These are phyloP conservation scores for Paecilomyces variotii DNA, from an alignment of 2,329 filamentous ascomycete genomes.

Conservation along the genomic window DNA sequence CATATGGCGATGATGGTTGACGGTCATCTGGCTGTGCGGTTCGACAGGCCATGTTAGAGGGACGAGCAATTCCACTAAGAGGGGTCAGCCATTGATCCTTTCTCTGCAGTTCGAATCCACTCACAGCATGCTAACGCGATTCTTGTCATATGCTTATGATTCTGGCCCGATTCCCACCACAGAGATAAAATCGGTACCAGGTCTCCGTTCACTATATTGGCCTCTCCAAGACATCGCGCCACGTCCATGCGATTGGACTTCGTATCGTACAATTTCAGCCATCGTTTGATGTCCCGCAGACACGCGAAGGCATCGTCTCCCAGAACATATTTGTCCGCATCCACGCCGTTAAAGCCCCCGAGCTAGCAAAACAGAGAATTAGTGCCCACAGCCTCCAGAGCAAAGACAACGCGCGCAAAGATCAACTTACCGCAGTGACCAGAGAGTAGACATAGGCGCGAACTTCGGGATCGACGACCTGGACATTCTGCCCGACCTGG, in stretches of 20 bases:
- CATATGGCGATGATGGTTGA: slow-evolving; percentile 87
- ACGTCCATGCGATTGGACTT: slow-evolving; percentile 92
- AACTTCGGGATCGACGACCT: slow-evolving; percentile 79
- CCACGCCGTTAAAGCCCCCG: slow-evolving; percentile 70
- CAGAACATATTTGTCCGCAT: slow-evolving; percentile 75
- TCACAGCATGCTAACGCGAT: slow-evolving; percentile 69
- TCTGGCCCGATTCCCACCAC: slow-evolving; percentile 66
- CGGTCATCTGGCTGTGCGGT: slow-evolving; percentile 70
- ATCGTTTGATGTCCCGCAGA: slow-evolving; percentile 86
- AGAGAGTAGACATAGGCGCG: slow-evolving; percentile 89
- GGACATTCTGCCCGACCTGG: slow-evolving; percentile 37
- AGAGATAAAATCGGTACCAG: slow-evolving; percentile 78
- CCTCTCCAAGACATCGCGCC: slow-evolving; percentile 81
- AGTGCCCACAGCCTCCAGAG: slow-evolving; percentile 9
- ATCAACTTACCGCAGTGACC: slow-evolving; percentile 70
- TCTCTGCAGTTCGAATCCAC: slow-evolving; percentile 10
- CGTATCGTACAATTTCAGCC: slow-evolving; percentile 90
- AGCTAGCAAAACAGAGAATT: slow-evolving; percentile 48
- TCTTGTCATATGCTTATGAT: slow-evolving; percentile 68
- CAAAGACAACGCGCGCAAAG: background rate
- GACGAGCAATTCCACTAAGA: slow-evolving; percentile 70
- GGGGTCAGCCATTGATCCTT: slow-evolving; percentile 14
- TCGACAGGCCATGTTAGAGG: slow-evolving; percentile 93
- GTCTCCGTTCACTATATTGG: slow-evolving; percentile 85
- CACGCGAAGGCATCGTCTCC: slow-evolving; percentile 91